Base-by-base conservation (phyloP, 768 basidiomycete genomes). In the Royoungia palumana region DNA sequence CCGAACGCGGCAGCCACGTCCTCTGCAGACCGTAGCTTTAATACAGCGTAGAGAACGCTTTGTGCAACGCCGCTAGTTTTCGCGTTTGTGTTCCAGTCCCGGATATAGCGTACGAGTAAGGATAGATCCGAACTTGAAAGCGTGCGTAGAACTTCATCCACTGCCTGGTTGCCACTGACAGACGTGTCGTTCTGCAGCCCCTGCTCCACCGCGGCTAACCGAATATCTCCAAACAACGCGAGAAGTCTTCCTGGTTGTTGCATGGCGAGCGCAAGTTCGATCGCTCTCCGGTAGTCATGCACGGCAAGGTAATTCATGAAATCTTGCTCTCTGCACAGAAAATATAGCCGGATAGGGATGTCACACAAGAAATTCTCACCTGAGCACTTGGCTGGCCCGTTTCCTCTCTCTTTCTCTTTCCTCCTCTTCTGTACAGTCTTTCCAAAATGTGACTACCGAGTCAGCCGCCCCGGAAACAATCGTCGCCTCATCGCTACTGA, bases 41-140 rank as follows among this genome's bases (percentile, higher is more conserved):
- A 67, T 42, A 97, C 70, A 5, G 93, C 85, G 61, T 88, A 81
- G 47, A 99, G 69, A 35, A 97, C 76, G 27, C 73, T 74, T 70
- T 99, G 96, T 7, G 95, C 95, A 37, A 96, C 78, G 16, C 72
- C 75, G 53, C 88, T 87, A 19, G 89, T 93, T 62, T 84, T 85
- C n/a, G 89, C 88, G 53, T 84, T 86, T n/a, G 94, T 83, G 67
- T 98, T 99, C 96, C 96, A 99, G 56, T 87, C 84, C 39, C 89
- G 78, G 37, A 92, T 77, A 67, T 89, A 94, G 16, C 80, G 79
- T 45, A 97, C 72, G 30, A 99, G 76, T 48, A 83, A 83, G 6
- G 83, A 85, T 22, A 98, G 80, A 56, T 97, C 94, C 13, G 81
- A 65, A 5, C 79, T 75, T 0, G 78, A 69, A 12, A 99, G 77